These are phyloP conservation scores for Phytophthora europaea DNA, from an alignment of 352 stramenopile genomes.

Conservation along the genomic window DNA sequence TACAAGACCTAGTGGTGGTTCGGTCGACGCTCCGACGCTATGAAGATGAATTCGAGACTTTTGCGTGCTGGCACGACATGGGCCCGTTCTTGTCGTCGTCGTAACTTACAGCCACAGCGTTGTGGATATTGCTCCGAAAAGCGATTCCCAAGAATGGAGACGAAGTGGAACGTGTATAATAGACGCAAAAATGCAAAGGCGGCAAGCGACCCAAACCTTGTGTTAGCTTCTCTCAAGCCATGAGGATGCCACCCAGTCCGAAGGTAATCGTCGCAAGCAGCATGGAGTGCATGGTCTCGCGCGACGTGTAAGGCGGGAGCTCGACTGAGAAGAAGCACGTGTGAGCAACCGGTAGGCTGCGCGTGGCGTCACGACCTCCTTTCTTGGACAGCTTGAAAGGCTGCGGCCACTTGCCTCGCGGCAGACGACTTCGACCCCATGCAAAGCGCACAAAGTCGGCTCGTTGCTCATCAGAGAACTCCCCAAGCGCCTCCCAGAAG, in stretches of 20 bases:
- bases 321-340: constrained; percentile 98
- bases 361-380: constrained; percentile 80
- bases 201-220: no score
- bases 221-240: constrained; percentile 83
- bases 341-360: constrained; percentile 93
- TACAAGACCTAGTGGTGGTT: no score
- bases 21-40: no score
- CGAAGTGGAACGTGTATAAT: no score
- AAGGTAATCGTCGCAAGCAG: constrained; percentile 96
- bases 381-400: constrained; percentile 95
- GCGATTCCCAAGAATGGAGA: no score
- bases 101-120: no score
- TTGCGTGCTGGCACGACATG: no score
- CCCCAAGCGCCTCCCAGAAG: constrained; percentile 92
- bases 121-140: no score
- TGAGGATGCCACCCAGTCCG: constrained; percentile 92
- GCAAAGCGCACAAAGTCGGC: constrained; percentile 95
- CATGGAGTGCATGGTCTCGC: constrained; percentile 92
- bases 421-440: constrained; percentile 94
- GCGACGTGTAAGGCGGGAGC: constrained; percentile 93
- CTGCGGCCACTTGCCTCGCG: constrained; percentile 88
- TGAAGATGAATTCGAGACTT: no score
- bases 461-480: constrained; percentile 91
- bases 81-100: no score
- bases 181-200: no score